These are phyloP conservation scores for Xylaria intraflava DNA, from an alignment of 495 filamentous ascomycete genomes.

Conservation along the genomic window DNA sequence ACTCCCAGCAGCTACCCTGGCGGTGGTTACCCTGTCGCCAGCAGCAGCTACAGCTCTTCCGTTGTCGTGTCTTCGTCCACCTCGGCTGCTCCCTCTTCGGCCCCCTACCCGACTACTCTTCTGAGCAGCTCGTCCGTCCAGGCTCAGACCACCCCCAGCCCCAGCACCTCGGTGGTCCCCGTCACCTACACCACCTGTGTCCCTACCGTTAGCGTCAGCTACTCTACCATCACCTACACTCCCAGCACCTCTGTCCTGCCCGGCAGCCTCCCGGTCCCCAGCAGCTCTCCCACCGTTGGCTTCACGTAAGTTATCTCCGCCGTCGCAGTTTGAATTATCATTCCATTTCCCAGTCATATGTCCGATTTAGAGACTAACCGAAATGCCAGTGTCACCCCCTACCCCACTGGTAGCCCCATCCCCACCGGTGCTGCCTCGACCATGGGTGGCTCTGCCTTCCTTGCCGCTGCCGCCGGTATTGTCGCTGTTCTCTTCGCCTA, in stretches of 20 bases:
- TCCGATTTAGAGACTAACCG: not conserved
- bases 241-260: constrained; percentile 23
- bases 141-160: constrained; percentile 29
- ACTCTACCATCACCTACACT: constrained; percentile 40
- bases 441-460: constrained; percentile 37
- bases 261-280: constrained; percentile 26
- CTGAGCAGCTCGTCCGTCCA: constrained; percentile 10
- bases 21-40: not conserved
- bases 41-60: constrained; percentile 7
- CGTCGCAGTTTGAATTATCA: constrained; percentile 4
- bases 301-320: constrained; percentile 22
- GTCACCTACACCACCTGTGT: constrained; percentile 29
- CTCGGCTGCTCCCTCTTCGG: constrained; percentile 2
- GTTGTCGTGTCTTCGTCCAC: not conserved
- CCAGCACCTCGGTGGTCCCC: constrained; percentile 45
- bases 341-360: not conserved
- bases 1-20: constrained; percentile 3
- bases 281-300: constrained; percentile 24
- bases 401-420: constrained; percentile 29
- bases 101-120: constrained; percentile 16
- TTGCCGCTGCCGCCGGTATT: constrained; percentile 46
- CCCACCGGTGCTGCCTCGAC: constrained; percentile 42
- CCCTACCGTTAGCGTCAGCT: constrained; percentile 41
- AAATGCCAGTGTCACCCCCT: constrained; percentile 4
- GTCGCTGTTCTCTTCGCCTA: constrained; percentile 48